Evolutionary conservation across 352 stramenopile species (phyloP), one percentile per base, ranked within the genome.

Genomic region (Phytopythium vexans): DNA sequence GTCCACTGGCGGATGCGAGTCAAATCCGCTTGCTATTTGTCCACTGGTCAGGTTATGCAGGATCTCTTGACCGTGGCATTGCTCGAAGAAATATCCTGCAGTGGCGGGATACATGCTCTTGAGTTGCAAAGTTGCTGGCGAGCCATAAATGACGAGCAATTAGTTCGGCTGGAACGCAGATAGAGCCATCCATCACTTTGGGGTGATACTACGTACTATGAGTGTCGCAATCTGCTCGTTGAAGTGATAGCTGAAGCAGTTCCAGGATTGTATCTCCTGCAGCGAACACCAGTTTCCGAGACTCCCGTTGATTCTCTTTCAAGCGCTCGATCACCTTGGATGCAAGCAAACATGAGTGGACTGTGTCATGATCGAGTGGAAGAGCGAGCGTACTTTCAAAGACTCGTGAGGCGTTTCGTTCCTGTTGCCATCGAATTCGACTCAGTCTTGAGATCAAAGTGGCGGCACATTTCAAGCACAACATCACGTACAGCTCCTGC

Each of bases 31-130:
- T 31, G 82, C 72, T 15, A 80, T 62, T 36, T 87, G 74, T 0
- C 77, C 79, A 52, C 59, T 87, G 21, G 64, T 81, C 27, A 90
- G 62, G 6, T 64, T 71, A 31, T 88, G 70, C 3, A 90, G 60
- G 14, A 87, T 68, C 27, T 79, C 66, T 32, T 74, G 55, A 1
- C 79, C 79, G 50, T 90, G 74, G 9, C 78, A 65, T 21, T 67
- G 59, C 27, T 86, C 64, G 38, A 87, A 86, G 41, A 88, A 90
- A 9, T 58, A 44, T 1, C 74, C 77, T 8, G 68, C 73, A 2
- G 79, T 90, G 0, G 41, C 61, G 0, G 77, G 77, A 44, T 84
- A 88, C 77, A 90, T 88, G 21, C 80, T 62, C 46, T 71, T 68
- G 8, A 90, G 50, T 46, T 88, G 70, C 3, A 88, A 49, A 4